A percentile compares a stretch with the other conserved stretches of the same genome.
Evolutionary conservation across 306 rosid genomes (phyloP).

Genomic region (Castanospermum australe): DNA sequence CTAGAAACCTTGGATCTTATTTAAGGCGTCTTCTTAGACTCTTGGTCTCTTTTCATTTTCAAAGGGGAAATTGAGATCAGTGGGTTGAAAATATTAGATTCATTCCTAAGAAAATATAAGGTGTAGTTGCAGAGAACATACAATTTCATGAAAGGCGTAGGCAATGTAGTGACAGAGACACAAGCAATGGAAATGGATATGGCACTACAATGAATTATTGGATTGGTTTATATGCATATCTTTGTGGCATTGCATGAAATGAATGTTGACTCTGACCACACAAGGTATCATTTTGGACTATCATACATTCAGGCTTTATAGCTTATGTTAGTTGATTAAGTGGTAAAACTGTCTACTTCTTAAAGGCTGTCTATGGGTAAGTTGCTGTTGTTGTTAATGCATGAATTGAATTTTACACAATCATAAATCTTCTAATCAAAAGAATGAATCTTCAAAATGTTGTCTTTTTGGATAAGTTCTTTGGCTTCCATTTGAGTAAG

Average conservation of each 20-base stretch:
- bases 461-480: not conserved
- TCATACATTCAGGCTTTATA: not conserved
- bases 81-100: not conserved
- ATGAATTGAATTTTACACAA: not conserved
- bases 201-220: not conserved
- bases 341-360: not conserved
- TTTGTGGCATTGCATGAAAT: not conserved
- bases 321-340: not conserved
- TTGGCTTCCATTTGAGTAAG: not conserved
- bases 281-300: not conserved
- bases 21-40: too few species aligned
- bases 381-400: too few species aligned
- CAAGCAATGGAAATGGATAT: not conserved
- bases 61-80: not conserved
- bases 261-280: not conserved
- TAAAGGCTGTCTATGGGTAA: not conserved
- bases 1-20: not conserved
- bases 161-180: not conserved
- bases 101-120: not conserved
- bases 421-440: not conserved
- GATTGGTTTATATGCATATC: not conserved
- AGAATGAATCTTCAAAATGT: not conserved
- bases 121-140: not conserved
- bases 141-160: not conserved
- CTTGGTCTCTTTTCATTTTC: not conserved